A percentile compares a stretch with the other conserved stretches of the same genome.
Evolutionary conservation across 2,329 filamentous ascomycete species (phyloP).

Genomic region (Byssochlamys sp.): DNA sequence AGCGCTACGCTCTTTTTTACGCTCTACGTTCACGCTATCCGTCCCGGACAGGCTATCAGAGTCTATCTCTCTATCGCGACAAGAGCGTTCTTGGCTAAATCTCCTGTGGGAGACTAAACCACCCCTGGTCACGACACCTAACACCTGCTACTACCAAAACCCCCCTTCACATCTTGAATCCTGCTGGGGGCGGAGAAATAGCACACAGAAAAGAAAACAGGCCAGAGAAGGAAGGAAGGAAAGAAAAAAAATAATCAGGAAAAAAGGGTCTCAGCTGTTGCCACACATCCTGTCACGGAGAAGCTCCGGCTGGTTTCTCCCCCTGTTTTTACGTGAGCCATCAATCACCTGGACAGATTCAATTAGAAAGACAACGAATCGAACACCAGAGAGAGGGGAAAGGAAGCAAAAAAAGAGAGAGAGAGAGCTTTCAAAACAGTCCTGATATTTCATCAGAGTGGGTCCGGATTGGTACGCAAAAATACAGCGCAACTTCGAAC

Average conservation of each 20-base stretch:
- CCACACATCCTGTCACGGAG: background rate
- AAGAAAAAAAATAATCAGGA: conserved; percentile 5
- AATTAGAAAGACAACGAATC: conserved; percentile 1
- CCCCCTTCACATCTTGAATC: conserved; percentile 4
- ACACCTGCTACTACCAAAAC: conserved; percentile 6
- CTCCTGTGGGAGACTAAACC: background rate
- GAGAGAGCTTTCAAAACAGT: conserved; percentile 3
- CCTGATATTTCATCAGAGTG: conserved; percentile 8
- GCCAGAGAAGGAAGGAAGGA: background rate
- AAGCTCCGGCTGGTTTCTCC: background rate
- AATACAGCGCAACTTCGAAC: conserved; percentile 2
- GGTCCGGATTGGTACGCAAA: conserved; percentile 5
- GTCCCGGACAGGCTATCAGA: conserved; percentile 28
- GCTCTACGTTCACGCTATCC: conserved; percentile 16
- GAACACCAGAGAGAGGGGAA: background rate
- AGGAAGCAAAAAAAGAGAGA: conserved; percentile 1
- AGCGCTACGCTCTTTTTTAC: background rate
- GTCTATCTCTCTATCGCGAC: conserved; percentile 10
- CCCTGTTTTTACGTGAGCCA: background rate
- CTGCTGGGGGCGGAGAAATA: background rate
- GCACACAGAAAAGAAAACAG: background rate
- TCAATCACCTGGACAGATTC: background rate
- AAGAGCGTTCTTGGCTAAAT: background rate
- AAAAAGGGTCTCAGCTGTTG: conserved; percentile 13
- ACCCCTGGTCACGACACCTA: conserved; percentile 7